Conservation (phyloP, 2,329 filamentous ascomycete species). For the Pseudogymnoascus sp. region DNA sequence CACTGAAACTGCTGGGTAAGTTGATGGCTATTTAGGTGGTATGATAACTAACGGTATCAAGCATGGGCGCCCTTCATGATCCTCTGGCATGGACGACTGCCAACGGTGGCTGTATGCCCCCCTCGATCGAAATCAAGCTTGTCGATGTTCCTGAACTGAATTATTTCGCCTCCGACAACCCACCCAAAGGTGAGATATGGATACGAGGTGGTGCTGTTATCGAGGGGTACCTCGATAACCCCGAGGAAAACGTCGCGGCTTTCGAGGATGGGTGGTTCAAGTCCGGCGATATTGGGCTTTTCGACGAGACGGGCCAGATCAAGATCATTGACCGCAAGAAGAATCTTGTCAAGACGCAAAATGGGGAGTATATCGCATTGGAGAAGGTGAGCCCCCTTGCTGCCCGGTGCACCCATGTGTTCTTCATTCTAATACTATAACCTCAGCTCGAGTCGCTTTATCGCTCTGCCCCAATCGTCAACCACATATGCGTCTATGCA, state of each 20-base stretch:
- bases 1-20: conserved; percentile 72
- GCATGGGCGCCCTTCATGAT: conserved; percentile 72
- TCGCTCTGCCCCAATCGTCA: conserved; percentile 67
- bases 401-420: not conserved
- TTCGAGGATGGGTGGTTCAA: conserved; percentile 95
- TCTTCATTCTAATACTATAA: conserved; percentile 19
- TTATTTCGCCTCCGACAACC: conserved; percentile 61
- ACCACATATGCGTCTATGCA: conserved; percentile 82
- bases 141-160: conserved; percentile 85
- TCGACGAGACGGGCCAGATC: conserved; percentile 70
- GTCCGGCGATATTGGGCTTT: conserved; percentile 92
- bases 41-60: not conserved
- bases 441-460: conserved; percentile 83
- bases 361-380: conserved; percentile 93
- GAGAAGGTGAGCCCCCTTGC: conserved; percentile 49
- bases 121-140: conserved; percentile 78
- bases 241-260: conserved; percentile 71
- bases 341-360: conserved; percentile 92
- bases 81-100: conserved; percentile 75
- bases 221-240: conserved; percentile 73
- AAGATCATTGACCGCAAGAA: conserved; percentile 93
- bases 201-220: conserved; percentile 73
- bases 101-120: conserved; percentile 70
- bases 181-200: conserved; percentile 88
- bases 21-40: not conserved